Evolutionary conservation across 1,284 basidiomycete genomes (phyloP).

Genomic region (Pseudozyma thailandica): DNA sequence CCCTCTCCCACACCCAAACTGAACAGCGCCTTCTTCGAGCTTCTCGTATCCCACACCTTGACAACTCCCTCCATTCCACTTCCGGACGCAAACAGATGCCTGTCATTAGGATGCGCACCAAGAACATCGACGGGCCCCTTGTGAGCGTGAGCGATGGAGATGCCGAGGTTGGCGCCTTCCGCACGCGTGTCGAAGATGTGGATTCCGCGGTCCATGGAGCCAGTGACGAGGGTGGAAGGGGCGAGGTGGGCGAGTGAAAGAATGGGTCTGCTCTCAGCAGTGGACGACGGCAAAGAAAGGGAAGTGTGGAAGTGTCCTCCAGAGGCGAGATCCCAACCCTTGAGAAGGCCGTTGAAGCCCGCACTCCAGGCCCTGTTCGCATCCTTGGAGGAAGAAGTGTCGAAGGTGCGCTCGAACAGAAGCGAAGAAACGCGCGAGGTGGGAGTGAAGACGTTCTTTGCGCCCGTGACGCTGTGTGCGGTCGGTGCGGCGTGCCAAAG

Average conservation of each 20-base stretch:
- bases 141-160: constrained; percentile 49
- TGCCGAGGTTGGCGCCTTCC: constrained; percentile 8
- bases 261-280: constrained; percentile 33
- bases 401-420: constrained; percentile 38
- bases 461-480: constrained; percentile 24
- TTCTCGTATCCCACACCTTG: constrained; percentile 63
- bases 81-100: constrained; percentile 54
- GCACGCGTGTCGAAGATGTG: constrained; percentile 61
- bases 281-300: constrained; percentile 15
- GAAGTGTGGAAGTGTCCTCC: constrained; percentile 36
- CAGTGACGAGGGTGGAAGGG: constrained; percentile 37
- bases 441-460: constrained; percentile 42
- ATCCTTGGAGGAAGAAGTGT: constrained; percentile 11
- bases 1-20: constrained; percentile 24
- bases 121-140: constrained; percentile 50
- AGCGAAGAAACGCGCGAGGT: constrained; percentile 49
- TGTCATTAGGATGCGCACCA: constrained; percentile 40
- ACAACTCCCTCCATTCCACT: constrained; percentile 48
- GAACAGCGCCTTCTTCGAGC: constrained; percentile 62
- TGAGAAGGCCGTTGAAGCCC: constrained; percentile 61
- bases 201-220: constrained; percentile 58
- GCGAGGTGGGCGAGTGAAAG: constrained; percentile 49
- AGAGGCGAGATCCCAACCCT: constrained; percentile 56
- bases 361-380: constrained; percentile 46
- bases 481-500: constrained; percentile 31